Conservation (phyloP, 306 rosid genomes). For the Vigna angularis region DNA sequence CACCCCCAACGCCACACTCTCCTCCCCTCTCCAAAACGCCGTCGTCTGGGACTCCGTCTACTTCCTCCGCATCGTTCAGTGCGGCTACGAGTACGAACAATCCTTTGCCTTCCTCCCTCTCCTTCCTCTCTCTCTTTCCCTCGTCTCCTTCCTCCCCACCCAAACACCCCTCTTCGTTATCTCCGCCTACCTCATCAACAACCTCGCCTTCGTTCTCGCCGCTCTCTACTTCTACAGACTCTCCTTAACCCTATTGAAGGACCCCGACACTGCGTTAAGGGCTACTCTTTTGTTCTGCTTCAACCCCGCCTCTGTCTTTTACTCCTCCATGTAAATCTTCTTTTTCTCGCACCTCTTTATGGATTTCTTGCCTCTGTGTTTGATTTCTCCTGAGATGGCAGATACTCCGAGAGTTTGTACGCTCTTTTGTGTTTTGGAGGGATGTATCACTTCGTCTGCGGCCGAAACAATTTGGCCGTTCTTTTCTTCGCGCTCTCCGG, state of each 20-base stretch:
- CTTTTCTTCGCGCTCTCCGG: conserved; percentile 76
- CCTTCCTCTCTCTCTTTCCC: conserved; percentile 69
- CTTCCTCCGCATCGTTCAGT: conserved; percentile 74
- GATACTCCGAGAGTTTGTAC: conserved; percentile 86
- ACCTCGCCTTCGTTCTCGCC: conserved; percentile 70
- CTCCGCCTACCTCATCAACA: conserved; percentile 72
- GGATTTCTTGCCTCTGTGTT: neutral
- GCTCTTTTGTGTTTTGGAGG: conserved; percentile 84
- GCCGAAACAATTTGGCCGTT: conserved; percentile 59
- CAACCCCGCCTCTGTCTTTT: conserved; percentile 91
- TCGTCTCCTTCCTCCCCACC: conserved; percentile 55
- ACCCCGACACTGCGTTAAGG: conserved; percentile 63
- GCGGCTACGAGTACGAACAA: conserved; percentile 96
- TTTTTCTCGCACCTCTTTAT: neutral
- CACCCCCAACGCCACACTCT: conserved; percentile 33
- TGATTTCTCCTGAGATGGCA: conserved; percentile 51
- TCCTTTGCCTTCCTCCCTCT: conserved; percentile 86
- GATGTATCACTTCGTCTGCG: conserved; percentile 69
- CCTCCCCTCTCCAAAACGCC: conserved; percentile 63
- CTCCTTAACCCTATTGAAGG: conserved; percentile 69
- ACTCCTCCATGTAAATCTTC: conserved; percentile 68
- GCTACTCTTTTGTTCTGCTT: conserved; percentile 94
- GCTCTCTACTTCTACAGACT: conserved; percentile 80
- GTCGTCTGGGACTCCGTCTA: conserved; percentile 89
- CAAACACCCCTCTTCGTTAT: conserved; percentile 56